These are phyloP conservation scores for Lithocarpus polystachyus DNA, from an alignment of 306 rosid genomes.

Conservation along the genomic window DNA sequence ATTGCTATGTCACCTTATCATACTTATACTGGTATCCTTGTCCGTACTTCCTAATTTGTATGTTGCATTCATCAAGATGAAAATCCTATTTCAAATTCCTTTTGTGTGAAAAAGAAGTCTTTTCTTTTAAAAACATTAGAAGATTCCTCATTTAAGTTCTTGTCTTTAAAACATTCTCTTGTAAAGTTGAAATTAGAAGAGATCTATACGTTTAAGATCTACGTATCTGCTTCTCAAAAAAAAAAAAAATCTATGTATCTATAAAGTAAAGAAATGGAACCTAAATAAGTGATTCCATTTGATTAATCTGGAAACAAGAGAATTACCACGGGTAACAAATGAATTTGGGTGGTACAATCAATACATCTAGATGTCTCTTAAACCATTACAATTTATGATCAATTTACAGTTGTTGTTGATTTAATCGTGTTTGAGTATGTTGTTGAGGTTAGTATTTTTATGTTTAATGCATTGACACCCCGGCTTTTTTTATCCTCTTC, in stretches of 20 bases:
- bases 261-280: background rate
- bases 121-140: no score
- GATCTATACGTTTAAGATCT: background rate
- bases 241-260: background rate
- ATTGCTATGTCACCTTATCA: no score
- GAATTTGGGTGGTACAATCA: background rate
- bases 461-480: constrained; percentile 6
- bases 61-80: no score
- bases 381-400: background rate
- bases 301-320: background rate
- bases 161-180: background rate
- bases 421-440: background rate
- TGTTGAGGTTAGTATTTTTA: background rate
- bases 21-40: no score
- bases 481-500: background rate
- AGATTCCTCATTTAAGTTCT: no score
- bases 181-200: background rate
- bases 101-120: no score
- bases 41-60: no score
- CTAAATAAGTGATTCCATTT: background rate
- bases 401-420: background rate
- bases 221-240: no score
- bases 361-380: background rate
- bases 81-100: no score
- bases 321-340: background rate